Base-by-base conservation (phyloP, 2,329 filamentous ascomycete genomes). In the Claviceps arundinis region DNA sequence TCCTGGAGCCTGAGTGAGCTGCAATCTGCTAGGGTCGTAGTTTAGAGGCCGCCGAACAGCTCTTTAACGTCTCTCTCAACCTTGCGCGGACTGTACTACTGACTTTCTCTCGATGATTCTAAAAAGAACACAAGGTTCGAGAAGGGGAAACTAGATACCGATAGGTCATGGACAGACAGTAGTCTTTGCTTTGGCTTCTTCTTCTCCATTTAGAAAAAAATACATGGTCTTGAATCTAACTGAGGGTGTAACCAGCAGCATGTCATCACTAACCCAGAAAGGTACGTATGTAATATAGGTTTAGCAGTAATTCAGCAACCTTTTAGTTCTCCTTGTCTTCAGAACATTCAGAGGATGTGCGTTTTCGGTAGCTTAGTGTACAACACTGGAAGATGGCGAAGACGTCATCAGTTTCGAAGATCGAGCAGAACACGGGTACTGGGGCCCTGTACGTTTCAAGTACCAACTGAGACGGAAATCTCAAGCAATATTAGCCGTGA, bases 1-100 rank as follows among this genome's bases (percentile, higher is more conserved):
- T 54, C 72, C 73, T 54, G 73, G 73, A 59, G 72, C 73, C 57
- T 76, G 51, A 55, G 34, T 43, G 46, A 37, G 45, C 17, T 26
- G 34, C 17, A 37, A 22, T 19, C 14, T 34, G 44, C 37, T 22
- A 37, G 17, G 9, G 47, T 19, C 22, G 4, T 19, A 16, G 3
- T 17, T 17, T 13, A 26, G 37, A 30, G 22, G 8, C 38, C 5
- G 22, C 2, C 34, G 14, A 37, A 47, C 37, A 48, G 47, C 50
- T 54, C 42, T 47, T 46, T 6, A 26, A 46, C 5, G n/a, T 26
- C 24, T 17, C 34, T 11, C 5, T 9, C 7, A n/a, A 16, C 5
- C 2, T 24, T 7, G 4, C 34, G 24, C 26, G 26, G 7, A 17
- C 13, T 2, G 13, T 7, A 30, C 24, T 5, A 42, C 14, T 34